Percentiles rank a stretch among this genome's conserved stretches.
Conservation (phyloP, 2,329 filamentous ascomycete species). For the Fusarium begoniae region DNA sequence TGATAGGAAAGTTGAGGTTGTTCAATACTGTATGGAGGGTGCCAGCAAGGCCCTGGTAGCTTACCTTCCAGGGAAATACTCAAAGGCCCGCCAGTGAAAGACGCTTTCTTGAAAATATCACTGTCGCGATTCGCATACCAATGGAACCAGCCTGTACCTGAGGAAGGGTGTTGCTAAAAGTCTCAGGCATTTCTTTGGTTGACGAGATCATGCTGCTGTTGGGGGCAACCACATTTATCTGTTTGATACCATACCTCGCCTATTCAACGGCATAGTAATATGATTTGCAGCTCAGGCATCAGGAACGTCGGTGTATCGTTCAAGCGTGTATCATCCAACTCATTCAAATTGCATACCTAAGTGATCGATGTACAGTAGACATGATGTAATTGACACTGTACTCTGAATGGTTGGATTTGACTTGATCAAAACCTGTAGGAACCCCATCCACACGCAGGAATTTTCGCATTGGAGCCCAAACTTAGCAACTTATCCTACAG, state of each 20-base stretch:
- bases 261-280: background rate
- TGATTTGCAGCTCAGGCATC: background rate
- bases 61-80: constrained; percentile 59
- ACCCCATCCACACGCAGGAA: constrained; percentile 40
- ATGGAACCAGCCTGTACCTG: background rate
- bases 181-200: background rate
- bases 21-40: constrained; percentile 92
- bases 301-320: background rate
- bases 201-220: background rate
- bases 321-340: background rate
- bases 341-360: background rate
- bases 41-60: constrained; percentile 85
- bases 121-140: background rate
- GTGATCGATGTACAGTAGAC: constrained; percentile 10
- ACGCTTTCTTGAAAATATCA: background rate
- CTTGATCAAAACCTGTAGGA: constrained; percentile 41
- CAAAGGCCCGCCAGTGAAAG: constrained; percentile 5
- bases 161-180: background rate
- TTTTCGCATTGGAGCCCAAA: constrained; percentile 28
- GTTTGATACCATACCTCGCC: background rate
- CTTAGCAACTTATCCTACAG: constrained; percentile 3
- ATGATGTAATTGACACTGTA: constrained; percentile 14
- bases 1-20: constrained; percentile 71
- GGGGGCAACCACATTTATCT: background rate
- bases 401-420: constrained; percentile 34